These are phyloP conservation scores for Ceratobasidium sp. DNA, from an alignment of 1,284 basidiomycete genomes.

Conservation along the genomic window DNA sequence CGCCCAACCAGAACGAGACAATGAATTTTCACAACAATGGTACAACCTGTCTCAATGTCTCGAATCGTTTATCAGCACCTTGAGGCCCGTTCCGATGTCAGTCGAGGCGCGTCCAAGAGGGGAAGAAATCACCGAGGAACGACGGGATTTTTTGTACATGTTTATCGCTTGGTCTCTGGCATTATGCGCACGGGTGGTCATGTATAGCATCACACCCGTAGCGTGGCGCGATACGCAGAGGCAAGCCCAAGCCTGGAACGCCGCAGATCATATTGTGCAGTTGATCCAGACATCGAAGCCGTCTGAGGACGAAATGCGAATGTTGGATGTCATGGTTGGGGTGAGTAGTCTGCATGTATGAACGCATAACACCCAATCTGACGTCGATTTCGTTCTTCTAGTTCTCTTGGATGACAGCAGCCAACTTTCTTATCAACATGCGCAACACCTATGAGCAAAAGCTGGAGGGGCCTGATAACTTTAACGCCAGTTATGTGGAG, in stretches of 20 bases:
- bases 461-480: not conserved
- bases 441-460: conserved; percentile 10
- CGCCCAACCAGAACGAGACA: not conserved
- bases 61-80: not conserved
- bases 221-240: conserved; percentile 11
- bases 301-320: conserved; percentile 24
- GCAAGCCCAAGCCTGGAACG: conserved; percentile 1
- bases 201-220: conserved; percentile 17
- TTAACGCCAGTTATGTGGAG: conserved; percentile 2
- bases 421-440: conserved; percentile 34
- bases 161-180: conserved; percentile 29
- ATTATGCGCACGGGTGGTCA: conserved; percentile 15
- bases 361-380: not conserved
- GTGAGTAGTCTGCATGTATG: not conserved
- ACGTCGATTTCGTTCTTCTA: not conserved
- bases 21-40: conserved; percentile 16
- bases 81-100: not conserved
- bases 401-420: conserved; percentile 30
- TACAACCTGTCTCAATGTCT: conserved; percentile 8
- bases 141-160: conserved; percentile 24
- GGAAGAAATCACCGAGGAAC: conserved; percentile 15
- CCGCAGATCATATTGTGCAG: conserved; percentile 5
- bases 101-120: not conserved
- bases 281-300: conserved; percentile 5
- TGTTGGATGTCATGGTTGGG: conserved; percentile 36